phyloP scores from a whole-genome alignment of 345 rosid species.

The Populus davidiana region DNA sequence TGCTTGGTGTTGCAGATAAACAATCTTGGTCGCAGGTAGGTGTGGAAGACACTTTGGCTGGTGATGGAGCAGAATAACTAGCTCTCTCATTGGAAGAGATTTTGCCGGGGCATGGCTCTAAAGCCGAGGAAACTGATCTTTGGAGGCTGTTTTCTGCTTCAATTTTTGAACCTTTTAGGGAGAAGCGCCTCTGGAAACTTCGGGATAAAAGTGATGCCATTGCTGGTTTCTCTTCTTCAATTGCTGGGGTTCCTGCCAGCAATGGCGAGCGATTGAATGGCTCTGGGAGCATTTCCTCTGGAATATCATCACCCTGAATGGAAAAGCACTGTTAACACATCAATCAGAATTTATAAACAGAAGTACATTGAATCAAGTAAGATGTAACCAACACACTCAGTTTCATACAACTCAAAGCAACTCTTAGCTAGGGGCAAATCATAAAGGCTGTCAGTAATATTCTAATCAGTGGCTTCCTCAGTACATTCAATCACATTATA shows the following conservation, averaged over 20 bases:
- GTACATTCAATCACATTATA: background rate
- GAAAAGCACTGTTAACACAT: background rate
- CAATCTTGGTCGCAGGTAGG: conserved; percentile 1
- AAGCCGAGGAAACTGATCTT: conserved; percentile 14
- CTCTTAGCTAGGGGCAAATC: background rate
- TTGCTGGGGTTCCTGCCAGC: background rate
- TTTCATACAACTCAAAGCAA: background rate
- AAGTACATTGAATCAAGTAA: background rate
- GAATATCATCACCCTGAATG: conserved; percentile 70
- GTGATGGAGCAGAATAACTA: conserved; percentile 22
- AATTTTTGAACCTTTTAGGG: conserved; percentile 18
- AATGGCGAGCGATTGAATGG: conserved; percentile 39
- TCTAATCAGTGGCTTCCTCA: background rate
- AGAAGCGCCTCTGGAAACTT: conserved; percentile 45
- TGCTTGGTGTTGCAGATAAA: conserved; percentile 41
- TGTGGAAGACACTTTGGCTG: conserved; percentile 21
- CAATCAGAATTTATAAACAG: background rate
- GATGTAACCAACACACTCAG: background rate
- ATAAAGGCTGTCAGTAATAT: background rate
- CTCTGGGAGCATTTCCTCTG: conserved; percentile 69
- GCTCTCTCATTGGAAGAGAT: conserved; percentile 22
- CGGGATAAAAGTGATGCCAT: conserved; percentile 45
- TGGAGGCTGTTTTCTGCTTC: conserved; percentile 10
- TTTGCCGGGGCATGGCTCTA: conserved; percentile 6
- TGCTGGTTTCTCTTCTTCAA: conserved; percentile 25